Base-by-base conservation (phyloP, 495 filamentous ascomycete genomes). In the Darksidea phi region DNA sequence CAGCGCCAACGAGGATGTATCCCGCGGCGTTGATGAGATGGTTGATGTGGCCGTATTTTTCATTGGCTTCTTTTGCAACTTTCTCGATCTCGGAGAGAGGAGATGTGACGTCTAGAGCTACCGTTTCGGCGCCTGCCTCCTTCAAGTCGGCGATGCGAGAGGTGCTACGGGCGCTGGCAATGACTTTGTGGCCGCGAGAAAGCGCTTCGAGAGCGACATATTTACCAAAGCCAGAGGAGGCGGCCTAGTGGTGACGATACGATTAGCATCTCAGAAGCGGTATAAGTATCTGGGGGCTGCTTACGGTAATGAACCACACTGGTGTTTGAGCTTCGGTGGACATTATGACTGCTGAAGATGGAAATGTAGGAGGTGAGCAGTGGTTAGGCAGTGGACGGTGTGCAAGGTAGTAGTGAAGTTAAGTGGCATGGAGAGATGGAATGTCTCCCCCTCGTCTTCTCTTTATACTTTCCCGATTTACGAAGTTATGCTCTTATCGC, bases 1-100 rank as follows among this genome's bases (percentile, higher is more conserved):
- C 59, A 0, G 66, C 69, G 0, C 70, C 78, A 50, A 61, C 69
- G 25, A 55, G 60, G 23, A 77, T 67, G 55, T 77, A 80, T 6
- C 67, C 80, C 11, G 81, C 81, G 42, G 82, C 81, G 66, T 82
- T 82, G 24, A 84, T 74, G 8, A 83, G 61, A 11, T 82, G 72
- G 53, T 82, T 80, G 48, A 84, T 68, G 26, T 66, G 63, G 11
- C 80, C 80, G 56, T 76, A 72, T 15, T 74, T 64, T 23, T 64
- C 26, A 42, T 79, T 73, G 5, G 77, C 73, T 43, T 77, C 73
- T 18, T 76, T 68, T 0, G 84, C 68, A 6, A 61, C 61, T 18
- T 61, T 63, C 36, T 75, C 58, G 8, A 81, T 38, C 2, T 65
- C 67, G 2, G 73, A 48, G 28, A 75, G 72, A 1, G 74, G 59